Conservation (phyloP, 768 basidiomycete genomes). For the Lactarius hengduanensis region DNA sequence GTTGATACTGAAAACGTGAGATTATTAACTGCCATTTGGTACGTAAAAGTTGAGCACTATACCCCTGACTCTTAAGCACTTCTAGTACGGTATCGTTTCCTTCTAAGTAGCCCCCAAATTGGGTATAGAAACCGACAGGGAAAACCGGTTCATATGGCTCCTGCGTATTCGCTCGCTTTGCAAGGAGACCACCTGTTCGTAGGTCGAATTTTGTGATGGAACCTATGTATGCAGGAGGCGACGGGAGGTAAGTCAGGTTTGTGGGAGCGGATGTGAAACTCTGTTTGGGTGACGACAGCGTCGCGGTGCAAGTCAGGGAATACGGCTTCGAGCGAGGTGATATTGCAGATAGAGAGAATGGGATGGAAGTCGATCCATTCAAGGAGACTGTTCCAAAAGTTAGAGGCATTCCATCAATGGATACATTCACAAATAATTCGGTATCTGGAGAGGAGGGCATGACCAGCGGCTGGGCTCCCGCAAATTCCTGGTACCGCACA, state of each 20-base stretch:
- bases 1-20: slow-evolving; percentile 36
- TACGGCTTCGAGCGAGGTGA: slow-evolving; percentile 35
- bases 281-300: slow-evolving; percentile 30
- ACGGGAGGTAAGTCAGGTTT: slow-evolving; percentile 43
- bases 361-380: slow-evolving; percentile 40
- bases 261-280: slow-evolving; percentile 36
- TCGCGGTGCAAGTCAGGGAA: slow-evolving; percentile 39
- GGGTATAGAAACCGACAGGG: slow-evolving; percentile 74
- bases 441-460: slow-evolving; percentile 23
- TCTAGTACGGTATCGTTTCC: slow-evolving; percentile 52
- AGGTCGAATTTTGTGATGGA: slow-evolving; percentile 50
- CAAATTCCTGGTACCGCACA: slow-evolving; percentile 39
- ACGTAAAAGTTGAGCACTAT: slow-evolving; percentile 2
- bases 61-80: slow-evolving; percentile 60
- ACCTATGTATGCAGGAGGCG: slow-evolving; percentile 34
- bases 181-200: slow-evolving; percentile 45
- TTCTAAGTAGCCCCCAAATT: slow-evolving; percentile 53
- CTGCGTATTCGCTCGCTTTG: slow-evolving; percentile 35
- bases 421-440: slow-evolving; percentile 36
- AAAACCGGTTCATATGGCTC: slow-evolving; percentile 44
- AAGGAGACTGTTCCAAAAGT: slow-evolving; percentile 37
- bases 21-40: slow-evolving; percentile 5
- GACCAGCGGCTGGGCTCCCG: slow-evolving; percentile 38
- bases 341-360: slow-evolving; percentile 36
- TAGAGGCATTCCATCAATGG: slow-evolving; percentile 31